Base-by-base conservation (phyloP, 2,329 filamentous ascomycete genomes). In the Ophiocordyceps unilateralis region DNA sequence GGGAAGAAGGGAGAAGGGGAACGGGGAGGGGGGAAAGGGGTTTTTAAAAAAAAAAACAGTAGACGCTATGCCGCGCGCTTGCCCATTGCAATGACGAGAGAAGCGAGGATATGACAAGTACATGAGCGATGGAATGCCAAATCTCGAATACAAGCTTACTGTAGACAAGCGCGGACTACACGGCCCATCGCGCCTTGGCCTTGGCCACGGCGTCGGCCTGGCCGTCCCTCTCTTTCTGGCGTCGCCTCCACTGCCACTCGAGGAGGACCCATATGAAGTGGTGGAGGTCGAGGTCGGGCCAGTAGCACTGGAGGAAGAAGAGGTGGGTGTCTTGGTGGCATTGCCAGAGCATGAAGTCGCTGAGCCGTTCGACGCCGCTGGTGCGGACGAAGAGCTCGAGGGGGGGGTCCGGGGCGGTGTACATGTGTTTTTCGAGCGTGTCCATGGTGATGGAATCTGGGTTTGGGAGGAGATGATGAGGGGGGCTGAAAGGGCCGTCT, bases 331-430 rank as follows among this genome's bases (percentile, higher is more conserved):
- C 72, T 56, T 94, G 77, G 56, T 96, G 88, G 53, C 85, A 91
- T 62, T 98, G 91, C 91, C 91, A 98, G 28, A 98, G 77, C 88
- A 98, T 91, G 54, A 96, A 98, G 59, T 98, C 91, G 56, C 87
- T 95, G 46, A 98, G 67, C 41, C 91, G 75, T 60, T 88, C 82
- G 14, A 98, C 91, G 23, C 88, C 89, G 48, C 87, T 95, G 5
- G 91, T 98, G 41, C 91, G 78, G 41, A 98, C 74, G 43, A 98
- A 78, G 12, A 98, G 72, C 56, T 98, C 91, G 37, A 96, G 67
- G 1, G 91, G 91, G 15, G 91, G 91, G 48, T 83, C 80, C 43
- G 78, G 76, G 41, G 81, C 76, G 4, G 89, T 96, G 63, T 93
- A 91, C 65, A 93, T 85, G 62, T 95, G 86, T 47, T 78, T 76